Conservation (phyloP, 441 rosid species). For the Syzygium syzygioides region DNA sequence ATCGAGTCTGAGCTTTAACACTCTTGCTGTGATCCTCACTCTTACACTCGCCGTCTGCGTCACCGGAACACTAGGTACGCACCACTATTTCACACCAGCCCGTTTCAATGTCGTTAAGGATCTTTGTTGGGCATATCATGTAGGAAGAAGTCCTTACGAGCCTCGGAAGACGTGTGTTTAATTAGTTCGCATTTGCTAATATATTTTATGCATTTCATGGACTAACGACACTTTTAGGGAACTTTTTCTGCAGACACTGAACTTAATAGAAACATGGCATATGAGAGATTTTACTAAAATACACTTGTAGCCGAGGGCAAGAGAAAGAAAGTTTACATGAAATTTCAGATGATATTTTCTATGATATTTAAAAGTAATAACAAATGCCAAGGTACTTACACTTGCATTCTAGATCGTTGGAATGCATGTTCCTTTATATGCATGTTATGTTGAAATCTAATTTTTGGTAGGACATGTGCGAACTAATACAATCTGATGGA, state of each 20-base stretch:
- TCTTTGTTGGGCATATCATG: background rate
- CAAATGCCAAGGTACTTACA: background rate
- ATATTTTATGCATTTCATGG: background rate
- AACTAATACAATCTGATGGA: background rate
- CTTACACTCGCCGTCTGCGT: conserved; percentile 21
- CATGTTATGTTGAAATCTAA: background rate
- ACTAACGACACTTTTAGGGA: background rate
- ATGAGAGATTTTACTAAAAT: background rate
- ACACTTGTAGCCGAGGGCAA: background rate
- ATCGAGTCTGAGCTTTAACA: conserved; percentile 18
- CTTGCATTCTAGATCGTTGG: background rate
- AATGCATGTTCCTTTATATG: background rate
- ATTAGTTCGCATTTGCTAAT: background rate
- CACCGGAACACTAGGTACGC: conserved; percentile 27
- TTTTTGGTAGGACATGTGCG: background rate
- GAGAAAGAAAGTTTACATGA: background rate
- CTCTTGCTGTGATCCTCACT: conserved; percentile 13
- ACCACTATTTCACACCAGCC: background rate
- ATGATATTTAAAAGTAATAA: background rate
- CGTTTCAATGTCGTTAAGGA: background rate
- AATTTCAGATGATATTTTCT: background rate
- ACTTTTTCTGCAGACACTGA: background rate
- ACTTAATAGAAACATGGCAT: background rate
- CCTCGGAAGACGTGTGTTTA: background rate
- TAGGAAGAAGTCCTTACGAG: background rate